A percentile compares a stretch with the other conserved stretches of the same genome.
Conservation (phyloP, 306 rosid genomes). For the Medicago ruthenica region DNA sequence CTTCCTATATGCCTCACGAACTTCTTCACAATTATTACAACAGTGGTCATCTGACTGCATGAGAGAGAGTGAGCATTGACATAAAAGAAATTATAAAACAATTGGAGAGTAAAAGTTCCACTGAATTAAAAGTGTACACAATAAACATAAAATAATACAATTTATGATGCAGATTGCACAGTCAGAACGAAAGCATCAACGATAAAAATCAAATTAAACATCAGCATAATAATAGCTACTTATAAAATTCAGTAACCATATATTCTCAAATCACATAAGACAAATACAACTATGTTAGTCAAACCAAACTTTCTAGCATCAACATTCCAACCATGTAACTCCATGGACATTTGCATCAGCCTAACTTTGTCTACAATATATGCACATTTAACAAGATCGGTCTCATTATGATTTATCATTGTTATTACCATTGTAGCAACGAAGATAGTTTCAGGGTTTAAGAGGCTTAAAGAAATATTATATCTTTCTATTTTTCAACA, state of each 20-base stretch:
- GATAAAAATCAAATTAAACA: constrained; percentile 10
- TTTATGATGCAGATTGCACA: constrained; percentile 24
- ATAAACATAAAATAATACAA: constrained; percentile 22
- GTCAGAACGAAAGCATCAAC: constrained; percentile 29
- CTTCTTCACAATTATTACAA: constrained; percentile 92
- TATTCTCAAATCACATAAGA: constrained; percentile 2
- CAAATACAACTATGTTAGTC: background rate
- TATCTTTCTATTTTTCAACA: too few species aligned
- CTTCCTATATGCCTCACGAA: constrained; percentile 88
- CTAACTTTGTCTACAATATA: background rate
- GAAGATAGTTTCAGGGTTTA: constrained; percentile 11
- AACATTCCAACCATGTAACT: background rate
- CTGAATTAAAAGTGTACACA: constrained; percentile 2
- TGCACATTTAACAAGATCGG: constrained; percentile 3
- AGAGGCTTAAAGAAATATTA: background rate
- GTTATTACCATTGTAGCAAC: background rate
- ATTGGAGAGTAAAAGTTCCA: constrained; percentile 8
- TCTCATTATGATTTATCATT: constrained; percentile 1
- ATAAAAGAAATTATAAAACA: constrained; percentile 37
- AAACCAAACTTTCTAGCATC: constrained; percentile 6
- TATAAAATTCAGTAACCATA: background rate
- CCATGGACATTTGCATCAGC: constrained; percentile 11
- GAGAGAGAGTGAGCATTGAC: constrained; percentile 15
- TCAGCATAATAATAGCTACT: background rate
- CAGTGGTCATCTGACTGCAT: constrained; percentile 88